Evolutionary conservation across 2,329 filamentous ascomycete genomes (phyloP).

Genomic region (Exserohilum rostratum): DNA sequence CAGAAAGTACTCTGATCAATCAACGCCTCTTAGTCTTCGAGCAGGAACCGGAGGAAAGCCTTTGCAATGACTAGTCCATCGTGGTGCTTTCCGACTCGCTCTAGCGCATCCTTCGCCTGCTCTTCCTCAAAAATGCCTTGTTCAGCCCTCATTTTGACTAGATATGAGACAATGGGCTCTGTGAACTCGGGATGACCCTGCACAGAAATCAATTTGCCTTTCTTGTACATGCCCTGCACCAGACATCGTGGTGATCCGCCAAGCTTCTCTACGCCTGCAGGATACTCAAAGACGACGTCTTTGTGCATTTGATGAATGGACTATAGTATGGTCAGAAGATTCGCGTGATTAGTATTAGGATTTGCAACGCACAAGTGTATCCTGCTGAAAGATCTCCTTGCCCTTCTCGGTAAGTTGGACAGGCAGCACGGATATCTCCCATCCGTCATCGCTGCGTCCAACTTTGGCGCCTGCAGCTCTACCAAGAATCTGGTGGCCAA

Average conservation of each 20-base stretch:
- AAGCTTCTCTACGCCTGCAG: constrained; percentile 65
- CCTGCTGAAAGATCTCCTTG: constrained; percentile 71
- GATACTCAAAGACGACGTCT: constrained; percentile 72
- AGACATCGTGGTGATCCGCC: constrained; percentile 70
- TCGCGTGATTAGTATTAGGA: not conserved
- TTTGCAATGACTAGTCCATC: constrained; percentile 78
- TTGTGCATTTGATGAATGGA: constrained; percentile 85
- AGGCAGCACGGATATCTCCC: constrained; percentile 80
- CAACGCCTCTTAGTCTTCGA: constrained; percentile 54
- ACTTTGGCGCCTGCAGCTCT: constrained; percentile 73
- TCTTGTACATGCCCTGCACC: constrained; percentile 80
- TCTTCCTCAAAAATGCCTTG: constrained; percentile 73
- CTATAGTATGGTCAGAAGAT: constrained; percentile 47
- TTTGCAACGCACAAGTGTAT: constrained; percentile 61
- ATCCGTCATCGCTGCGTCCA: constrained; percentile 69
- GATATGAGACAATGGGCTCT: constrained; percentile 70
- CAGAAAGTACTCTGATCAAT: too few relatives aligned
- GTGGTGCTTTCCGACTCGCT: constrained; percentile 69
- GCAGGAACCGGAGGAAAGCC: constrained; percentile 78
- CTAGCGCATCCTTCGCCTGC: constrained; percentile 71
- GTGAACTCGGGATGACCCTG: constrained; percentile 90
- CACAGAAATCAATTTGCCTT: constrained; percentile 71
- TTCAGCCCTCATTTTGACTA: constrained; percentile 68
- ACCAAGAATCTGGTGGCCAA: constrained; percentile 84
- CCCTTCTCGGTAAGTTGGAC: constrained; percentile 72